These are phyloP conservation scores for Fusarium sp. DNA, from an alignment of 2,329 filamentous ascomycete species.

Conservation along the genomic window DNA sequence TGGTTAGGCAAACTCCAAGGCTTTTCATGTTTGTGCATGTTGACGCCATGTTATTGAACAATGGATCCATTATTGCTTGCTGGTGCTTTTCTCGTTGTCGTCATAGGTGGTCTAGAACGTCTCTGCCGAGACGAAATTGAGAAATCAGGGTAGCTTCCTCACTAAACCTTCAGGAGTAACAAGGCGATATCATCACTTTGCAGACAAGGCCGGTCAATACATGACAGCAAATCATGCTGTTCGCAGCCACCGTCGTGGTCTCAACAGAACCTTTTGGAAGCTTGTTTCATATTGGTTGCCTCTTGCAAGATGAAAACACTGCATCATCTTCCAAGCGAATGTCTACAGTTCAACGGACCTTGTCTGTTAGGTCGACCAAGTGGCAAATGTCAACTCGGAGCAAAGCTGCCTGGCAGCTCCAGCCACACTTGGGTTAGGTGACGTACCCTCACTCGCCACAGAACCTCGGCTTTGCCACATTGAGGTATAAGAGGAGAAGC, in stretches of 20 bases:
- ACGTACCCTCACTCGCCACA: slow-evolving; percentile 45
- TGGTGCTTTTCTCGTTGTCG: not conserved
- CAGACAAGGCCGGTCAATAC: not conserved
- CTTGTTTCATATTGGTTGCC: not conserved
- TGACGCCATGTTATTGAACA: not conserved
- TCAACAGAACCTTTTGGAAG: too few species aligned
- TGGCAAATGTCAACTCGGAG: not conserved
- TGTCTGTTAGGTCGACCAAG: not conserved
- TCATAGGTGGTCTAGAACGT: not conserved
- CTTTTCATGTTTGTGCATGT: not conserved
- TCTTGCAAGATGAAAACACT: not conserved
- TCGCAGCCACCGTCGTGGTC: not conserved
- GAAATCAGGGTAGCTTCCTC: not conserved
- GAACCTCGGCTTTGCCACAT: slow-evolving; percentile 22
- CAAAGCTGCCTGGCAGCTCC: slow-evolving; percentile 9
- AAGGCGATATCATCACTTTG: not conserved
- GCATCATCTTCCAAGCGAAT: not conserved
- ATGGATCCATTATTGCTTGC: not conserved
- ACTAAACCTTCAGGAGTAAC: not conserved
- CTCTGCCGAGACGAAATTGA: not conserved
- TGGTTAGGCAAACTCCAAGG: not conserved
- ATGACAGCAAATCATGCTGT: not conserved
- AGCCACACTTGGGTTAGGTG: slow-evolving; percentile 39
- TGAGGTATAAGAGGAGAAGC: slow-evolving; percentile 42
- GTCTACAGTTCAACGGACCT: not conserved